phyloP scores from a whole-genome alignment of 345 rosid species.

The Dipteronia dyeriana region DNA sequence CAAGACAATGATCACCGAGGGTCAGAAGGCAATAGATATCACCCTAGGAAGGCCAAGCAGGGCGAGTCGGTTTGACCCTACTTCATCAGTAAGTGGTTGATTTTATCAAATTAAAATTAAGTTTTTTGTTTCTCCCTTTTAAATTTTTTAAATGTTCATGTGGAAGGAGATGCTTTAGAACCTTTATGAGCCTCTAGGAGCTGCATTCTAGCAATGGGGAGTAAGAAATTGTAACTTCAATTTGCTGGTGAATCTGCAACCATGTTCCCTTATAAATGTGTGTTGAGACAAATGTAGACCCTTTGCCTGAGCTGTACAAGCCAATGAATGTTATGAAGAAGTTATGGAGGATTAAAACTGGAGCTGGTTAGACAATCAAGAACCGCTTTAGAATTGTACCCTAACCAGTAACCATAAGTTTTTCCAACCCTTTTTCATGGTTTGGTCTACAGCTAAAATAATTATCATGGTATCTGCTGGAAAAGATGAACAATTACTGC shows the following conservation, averaged over 20 bases:
- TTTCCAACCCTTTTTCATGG: neutral
- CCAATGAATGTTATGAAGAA: too few species aligned
- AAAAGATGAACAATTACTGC: neutral
- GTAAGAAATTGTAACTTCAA: too few species aligned
- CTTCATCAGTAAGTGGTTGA: constrained; percentile 55
- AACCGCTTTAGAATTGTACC: neutral
- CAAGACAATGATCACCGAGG: constrained; percentile 72
- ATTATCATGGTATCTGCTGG: neutral
- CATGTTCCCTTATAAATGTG: neutral
- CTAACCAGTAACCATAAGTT: too few species aligned
- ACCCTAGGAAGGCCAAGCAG: constrained; percentile 45
- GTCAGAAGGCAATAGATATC: constrained; percentile 45
- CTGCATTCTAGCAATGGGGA: too few species aligned
- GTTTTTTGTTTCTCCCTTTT: neutral
- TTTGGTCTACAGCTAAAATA: neutral
- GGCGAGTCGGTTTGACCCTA: constrained; percentile 62
- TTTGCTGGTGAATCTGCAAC: too few species aligned
- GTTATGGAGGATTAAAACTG: neutral
- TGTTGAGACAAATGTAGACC: too few species aligned
- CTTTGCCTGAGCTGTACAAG: neutral
- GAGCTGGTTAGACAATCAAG: neutral
- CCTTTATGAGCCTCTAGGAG: neutral
- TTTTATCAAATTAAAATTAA: neutral
- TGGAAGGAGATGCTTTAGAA: neutral
- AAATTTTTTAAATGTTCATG: neutral